Conservation (phyloP, 2,329 filamentous ascomycete genomes). For the Pseudogymnoascus sp. region DNA sequence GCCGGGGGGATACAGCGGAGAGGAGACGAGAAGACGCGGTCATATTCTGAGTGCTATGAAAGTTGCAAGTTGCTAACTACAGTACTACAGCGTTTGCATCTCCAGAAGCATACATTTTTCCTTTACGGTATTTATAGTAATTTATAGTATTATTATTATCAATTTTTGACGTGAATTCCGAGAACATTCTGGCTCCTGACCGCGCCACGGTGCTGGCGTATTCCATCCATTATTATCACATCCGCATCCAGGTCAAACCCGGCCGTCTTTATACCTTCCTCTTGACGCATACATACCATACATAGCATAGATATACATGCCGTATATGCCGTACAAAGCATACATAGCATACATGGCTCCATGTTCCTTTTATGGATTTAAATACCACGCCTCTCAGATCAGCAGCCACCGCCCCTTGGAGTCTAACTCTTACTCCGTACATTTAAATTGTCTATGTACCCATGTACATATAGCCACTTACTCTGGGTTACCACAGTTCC, state of each 20-base stretch:
- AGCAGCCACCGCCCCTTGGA: not conserved
- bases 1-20: not conserved
- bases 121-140: not conserved
- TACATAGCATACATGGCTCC: not conserved
- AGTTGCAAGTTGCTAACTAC: not conserved
- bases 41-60: not conserved
- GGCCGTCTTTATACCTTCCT: not conserved
- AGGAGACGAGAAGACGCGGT: not conserved
- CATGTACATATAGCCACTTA: conserved; percentile 5
- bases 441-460: conserved; percentile 5
- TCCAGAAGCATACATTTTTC: not conserved
- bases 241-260: conserved; percentile 2
- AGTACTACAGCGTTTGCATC: not conserved
- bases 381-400: not conserved
- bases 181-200: not conserved
- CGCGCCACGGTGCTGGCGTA: conserved; percentile 1
- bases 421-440: not conserved
- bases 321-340: not conserved
- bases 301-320: not conserved
- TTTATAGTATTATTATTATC: not conserved
- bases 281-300: not conserved
- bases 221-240: conserved; percentile 6
- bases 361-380: not conserved
- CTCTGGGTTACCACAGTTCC: not conserved
- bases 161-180: not conserved